Base-by-base conservation (phyloP, 2,329 filamentous ascomycete species). In the Diplocarpon mali region DNA sequence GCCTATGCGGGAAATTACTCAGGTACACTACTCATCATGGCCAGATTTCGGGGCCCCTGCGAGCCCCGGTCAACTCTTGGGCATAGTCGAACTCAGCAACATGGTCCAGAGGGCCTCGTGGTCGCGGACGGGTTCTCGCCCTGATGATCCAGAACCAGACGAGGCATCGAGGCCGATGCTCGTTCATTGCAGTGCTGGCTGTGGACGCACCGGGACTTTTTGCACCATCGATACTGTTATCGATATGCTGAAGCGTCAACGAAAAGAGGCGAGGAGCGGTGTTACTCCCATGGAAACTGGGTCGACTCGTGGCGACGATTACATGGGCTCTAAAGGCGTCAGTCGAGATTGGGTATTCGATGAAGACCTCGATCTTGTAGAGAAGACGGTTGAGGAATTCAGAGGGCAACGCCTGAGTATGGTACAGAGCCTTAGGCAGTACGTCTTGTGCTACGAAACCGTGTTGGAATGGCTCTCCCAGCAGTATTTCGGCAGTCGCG, bases 151-250 rank as follows among this genome's bases (percentile, higher is more conserved):
- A 0, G 78, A 81, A 52, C 61, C 67, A 1, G 66, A 71, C 17
- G 60, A 64, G 7, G 57, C 65, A 1, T 54, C 72, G 17, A 73
- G 85, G 27, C 90, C 90, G 7, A 78, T 95, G 55, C 64, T 98
- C 16, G 90, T 98, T 0, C 92, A 98, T 62, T 98, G 92, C 66
- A 94, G 87, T 43, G 92, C 92, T 3, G 92, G 92, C 0, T 98
- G 92, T 65, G 92, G 92, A 0, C 83, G 92, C 12, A 98, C 92
- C 0, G 92, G 92, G 3, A 90, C 92, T 0, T 98, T 96, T 60
- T 96, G 92, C 63, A 94, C 92, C 0, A 88, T 96, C 13, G 92
- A 96, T 62, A 90, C 83, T 32, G 92, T 96, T 8, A 82, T 96
- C 45, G 89, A 95, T 64, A 94, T 95, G 85, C 68, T 98, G 48